phyloP scores from a whole-genome alignment of 139 green algal species.

The Eudorina sp. region DNA sequence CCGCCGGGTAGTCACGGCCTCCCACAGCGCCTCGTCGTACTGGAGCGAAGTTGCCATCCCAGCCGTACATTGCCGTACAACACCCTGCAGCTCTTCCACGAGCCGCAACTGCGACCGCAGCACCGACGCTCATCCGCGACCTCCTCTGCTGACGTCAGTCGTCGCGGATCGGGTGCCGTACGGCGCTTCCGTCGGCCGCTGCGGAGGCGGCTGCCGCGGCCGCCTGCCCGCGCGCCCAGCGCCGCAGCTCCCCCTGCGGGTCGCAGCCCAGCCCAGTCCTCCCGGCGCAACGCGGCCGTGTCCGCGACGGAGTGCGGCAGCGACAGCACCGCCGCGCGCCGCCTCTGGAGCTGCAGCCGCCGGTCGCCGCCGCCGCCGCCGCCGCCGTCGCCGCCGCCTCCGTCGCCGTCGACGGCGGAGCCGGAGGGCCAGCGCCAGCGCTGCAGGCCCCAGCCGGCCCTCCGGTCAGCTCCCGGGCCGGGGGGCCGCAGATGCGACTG shows the following conservation, averaged over 20 bases:
- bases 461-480: too few relatives aligned
- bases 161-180: too few relatives aligned
- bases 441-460: neutral
- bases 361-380: too few relatives aligned
- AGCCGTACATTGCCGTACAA: too few relatives aligned
- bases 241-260: neutral
- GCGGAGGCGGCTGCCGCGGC: neutral
- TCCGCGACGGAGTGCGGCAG: neutral
- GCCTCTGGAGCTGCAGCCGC: neutral
- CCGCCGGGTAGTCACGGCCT: neutral
- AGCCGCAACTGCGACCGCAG: neutral
- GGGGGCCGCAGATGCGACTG: conserved; percentile 16
- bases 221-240: neutral
- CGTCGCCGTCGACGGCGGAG: neutral
- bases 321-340: conserved; percentile 30
- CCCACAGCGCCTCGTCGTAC: conserved; percentile 20
- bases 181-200: too few relatives aligned
- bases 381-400: neutral
- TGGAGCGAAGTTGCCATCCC: neutral
- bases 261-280: neutral
- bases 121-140: neutral
- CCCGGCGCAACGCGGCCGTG: neutral
- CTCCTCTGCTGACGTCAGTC: neutral
- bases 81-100: neutral
- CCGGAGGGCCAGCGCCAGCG: neutral